These are phyloP conservation scores for Malassezia slooffiae DNA, from an alignment of 1,284 basidiomycete genomes.

Conservation along the genomic window DNA sequence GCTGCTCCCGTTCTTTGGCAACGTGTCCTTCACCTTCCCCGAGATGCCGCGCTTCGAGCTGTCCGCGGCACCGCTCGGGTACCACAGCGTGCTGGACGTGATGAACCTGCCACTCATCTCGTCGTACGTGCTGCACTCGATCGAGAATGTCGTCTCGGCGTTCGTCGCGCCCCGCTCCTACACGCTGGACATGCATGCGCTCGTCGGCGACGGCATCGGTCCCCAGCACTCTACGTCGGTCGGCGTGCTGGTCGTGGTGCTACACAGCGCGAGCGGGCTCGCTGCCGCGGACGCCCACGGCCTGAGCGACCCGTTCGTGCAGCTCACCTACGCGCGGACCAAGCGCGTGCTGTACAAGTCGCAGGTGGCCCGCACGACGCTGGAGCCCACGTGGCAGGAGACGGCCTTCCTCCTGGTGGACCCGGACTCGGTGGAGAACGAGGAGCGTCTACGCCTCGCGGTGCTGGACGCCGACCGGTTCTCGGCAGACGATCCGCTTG, in stretches of 20 bases:
- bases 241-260: slow-evolving; percentile 30
- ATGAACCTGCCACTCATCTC: slow-evolving; percentile 42
- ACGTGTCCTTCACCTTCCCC: slow-evolving; percentile 35
- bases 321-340: slow-evolving; percentile 27
- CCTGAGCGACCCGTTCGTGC: slow-evolving; percentile 36
- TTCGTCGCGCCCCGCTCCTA: slow-evolving; percentile 37
- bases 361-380: slow-evolving; percentile 24
- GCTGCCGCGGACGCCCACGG: slow-evolving; percentile 34
- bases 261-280: slow-evolving; percentile 32
- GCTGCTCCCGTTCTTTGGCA: slow-evolving; percentile 33
- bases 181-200: slow-evolving; percentile 30
- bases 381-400: slow-evolving; percentile 37
- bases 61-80: slow-evolving; percentile 35
- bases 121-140: slow-evolving; percentile 27
- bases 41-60: slow-evolving; percentile 35
- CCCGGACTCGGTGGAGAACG: slow-evolving; percentile 34
- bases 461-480: slow-evolving; percentile 41
- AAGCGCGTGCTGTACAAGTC: slow-evolving; percentile 34
- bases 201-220: slow-evolving; percentile 32
- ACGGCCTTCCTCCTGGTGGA: slow-evolving; percentile 27
- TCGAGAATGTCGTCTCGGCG: slow-evolving; percentile 33
- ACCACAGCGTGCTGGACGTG: slow-evolving; percentile 40
- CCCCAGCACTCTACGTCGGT: slow-evolving; percentile 31
- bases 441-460: slow-evolving; percentile 29
- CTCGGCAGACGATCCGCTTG: slow-evolving; percentile 39